A percentile compares a stretch with the other conserved stretches of the same genome.
phyloP scores from a whole-genome alignment of 805 yeast genomes.

The Saturnispora quitensis region DNA sequence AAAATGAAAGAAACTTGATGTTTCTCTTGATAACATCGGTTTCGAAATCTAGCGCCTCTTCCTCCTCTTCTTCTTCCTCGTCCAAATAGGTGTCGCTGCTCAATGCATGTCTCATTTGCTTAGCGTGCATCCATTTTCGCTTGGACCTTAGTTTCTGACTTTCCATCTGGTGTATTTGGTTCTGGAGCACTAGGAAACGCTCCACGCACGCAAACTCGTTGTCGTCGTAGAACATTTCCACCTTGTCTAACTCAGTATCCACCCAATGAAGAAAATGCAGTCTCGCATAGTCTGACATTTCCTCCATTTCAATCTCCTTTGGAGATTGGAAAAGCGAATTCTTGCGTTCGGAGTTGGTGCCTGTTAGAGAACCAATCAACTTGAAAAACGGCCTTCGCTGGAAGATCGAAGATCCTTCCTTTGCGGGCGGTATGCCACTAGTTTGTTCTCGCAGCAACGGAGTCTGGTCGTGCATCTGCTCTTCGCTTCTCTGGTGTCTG shows the following conservation, averaged over 20 bases:
- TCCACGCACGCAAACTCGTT: slow-evolving; percentile 53
- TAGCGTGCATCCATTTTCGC: slow-evolving; percentile 11
- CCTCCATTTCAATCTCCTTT: slow-evolving; percentile 22
- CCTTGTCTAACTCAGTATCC: slow-evolving; percentile 48
- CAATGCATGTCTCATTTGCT: slow-evolving; percentile 3
- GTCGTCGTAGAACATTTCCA: slow-evolving; percentile 50
- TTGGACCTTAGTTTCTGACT: slow-evolving; percentile 37
- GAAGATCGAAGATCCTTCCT: neutral
- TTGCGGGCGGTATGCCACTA: neutral
- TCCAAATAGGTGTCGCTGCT: slow-evolving; percentile 11
- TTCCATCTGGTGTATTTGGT: slow-evolving; percentile 55
- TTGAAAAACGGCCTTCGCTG: neutral
- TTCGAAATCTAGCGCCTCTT: slow-evolving; percentile 1
- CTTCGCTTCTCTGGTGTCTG: neutral
- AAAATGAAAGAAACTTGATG: slow-evolving; percentile 15
- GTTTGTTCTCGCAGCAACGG: neutral
- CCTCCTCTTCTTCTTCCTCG: slow-evolving; percentile 10
- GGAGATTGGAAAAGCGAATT: neutral
- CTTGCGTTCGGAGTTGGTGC: neutral
- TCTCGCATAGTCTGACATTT: slow-evolving; percentile 30
- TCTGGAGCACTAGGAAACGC: slow-evolving; percentile 53
- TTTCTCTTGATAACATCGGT: slow-evolving; percentile 12
- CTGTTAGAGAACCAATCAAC: neutral
- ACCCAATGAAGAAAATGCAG: slow-evolving; percentile 58
- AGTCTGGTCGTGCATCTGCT: neutral